A percentile compares a stretch with the other conserved stretches of the same genome.
Conservation (phyloP, 257 asterid genomes). For the Fraxinus quadrangulata region DNA sequence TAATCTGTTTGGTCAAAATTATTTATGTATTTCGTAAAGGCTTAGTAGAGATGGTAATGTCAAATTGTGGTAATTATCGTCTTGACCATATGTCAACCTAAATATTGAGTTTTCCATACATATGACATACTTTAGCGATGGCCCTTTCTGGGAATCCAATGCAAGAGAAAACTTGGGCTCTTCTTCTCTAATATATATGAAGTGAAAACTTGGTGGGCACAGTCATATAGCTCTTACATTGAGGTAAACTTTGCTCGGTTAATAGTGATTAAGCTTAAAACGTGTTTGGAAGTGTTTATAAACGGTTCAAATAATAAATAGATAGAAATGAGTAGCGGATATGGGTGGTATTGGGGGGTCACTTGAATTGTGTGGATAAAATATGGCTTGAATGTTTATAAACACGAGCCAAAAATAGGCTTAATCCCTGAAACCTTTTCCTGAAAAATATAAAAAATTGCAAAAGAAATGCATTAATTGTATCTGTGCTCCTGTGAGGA, state of each 20-base stretch:
- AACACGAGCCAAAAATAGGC: too few species aligned
- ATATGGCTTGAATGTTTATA: too few species aligned
- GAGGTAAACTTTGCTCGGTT: background rate
- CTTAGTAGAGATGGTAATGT: background rate
- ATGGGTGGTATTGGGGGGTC: too few species aligned
- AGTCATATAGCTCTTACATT: background rate
- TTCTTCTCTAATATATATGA: background rate
- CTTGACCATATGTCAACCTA: background rate
- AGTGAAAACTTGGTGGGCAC: background rate
- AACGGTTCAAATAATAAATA: too few species aligned
- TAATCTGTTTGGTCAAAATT: background rate
- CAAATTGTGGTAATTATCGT: background rate
- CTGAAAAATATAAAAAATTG: background rate
- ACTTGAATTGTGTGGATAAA: too few species aligned
- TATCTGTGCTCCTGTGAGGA: constrained; percentile 8
- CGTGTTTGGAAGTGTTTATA: too few species aligned
- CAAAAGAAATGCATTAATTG: constrained; percentile 18
- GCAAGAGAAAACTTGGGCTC: background rate
- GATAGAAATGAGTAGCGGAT: too few species aligned
- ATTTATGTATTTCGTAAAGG: background rate
- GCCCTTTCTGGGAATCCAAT: background rate
- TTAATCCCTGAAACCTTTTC: background rate
- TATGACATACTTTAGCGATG: background rate
- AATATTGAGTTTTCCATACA: background rate
- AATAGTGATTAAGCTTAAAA: background rate